Base-by-base conservation (phyloP, 441 rosid genomes). In the Mallotus repandus region DNA sequence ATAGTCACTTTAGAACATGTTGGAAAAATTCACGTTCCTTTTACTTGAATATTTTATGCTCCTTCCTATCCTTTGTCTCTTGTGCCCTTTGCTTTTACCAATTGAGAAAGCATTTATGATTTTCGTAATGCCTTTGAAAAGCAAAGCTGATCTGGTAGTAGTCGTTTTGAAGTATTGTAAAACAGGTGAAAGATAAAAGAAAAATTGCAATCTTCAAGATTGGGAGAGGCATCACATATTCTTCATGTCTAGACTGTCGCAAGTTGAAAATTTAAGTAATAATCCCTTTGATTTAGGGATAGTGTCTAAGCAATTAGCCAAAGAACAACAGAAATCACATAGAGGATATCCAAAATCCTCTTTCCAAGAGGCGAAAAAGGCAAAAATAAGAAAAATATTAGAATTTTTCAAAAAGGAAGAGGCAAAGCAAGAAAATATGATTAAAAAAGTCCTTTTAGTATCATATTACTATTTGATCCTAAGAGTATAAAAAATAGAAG, bases 271-370 rank as follows among this genome's bases (percentile, higher is more conserved):
- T 35, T 50, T 35, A 35, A 2, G 38, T 35, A 18, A 35, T 46
- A 65, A 21, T 46, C 41, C 35, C 25, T 53, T 55, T 65, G 12
- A n/a, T 18, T n/a, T 55, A n/a, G 21, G 21, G n/a, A 66, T 25
- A 29, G 50, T 25, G 7, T 7, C 43, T 29, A 68, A 32, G 21
- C 46, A 53, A 54, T 68, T 52, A 25, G 53, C 38, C 38, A 57
- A 0, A 49, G 25, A 49, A 41, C 73, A 79, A 58, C 6, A 49
- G 74, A n/a, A 76, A 79, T 74, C 80, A 68, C 75, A 59, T 2
- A 3, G 67, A 63, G 43, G 72, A 70, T 73, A 68, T 73, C 74
- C 71, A 52, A 60, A 77, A 3, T 7, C 50, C 65, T 49, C 73
- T 66, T 55, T 45, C 7, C 4, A 41, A 46, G 12, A 32, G 46